Evolutionary conservation across 2,329 filamentous ascomycete genomes (phyloP).

Genomic region (Cyclaneusma minus): DNA sequence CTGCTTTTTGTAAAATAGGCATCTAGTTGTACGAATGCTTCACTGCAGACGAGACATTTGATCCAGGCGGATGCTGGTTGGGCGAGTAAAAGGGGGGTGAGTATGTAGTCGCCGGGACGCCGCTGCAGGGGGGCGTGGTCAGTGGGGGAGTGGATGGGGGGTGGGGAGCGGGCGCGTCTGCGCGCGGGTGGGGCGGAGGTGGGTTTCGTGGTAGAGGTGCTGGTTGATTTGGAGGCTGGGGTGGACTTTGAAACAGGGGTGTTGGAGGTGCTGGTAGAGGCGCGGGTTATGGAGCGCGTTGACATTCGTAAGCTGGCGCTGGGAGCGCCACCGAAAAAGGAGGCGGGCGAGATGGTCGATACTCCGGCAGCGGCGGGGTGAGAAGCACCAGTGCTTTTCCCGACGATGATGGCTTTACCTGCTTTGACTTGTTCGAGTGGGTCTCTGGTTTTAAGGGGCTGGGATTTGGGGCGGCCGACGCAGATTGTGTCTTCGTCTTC

Average conservation of each 20-base stretch:
- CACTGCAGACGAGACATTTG: conserved; percentile 69
- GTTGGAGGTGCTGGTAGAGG: no score
- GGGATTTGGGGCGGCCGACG: conserved; percentile 4
- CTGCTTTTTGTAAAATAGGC: conserved; percentile 74
- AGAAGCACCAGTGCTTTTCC: conserved; percentile 7
- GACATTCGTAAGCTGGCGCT: no score
- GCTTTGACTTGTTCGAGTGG: conserved; percentile 8
- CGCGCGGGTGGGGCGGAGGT: conserved; percentile 2
- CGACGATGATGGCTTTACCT: conserved; percentile 10
- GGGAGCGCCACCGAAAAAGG: no score
- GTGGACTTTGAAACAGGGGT: no score
- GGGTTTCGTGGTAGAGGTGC: not conserved
- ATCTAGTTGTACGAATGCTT: conserved; percentile 74
- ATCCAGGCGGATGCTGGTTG: conserved; percentile 73
- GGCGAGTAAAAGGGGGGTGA: conserved; percentile 60
- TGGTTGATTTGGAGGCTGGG: no score
- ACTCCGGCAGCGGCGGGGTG: conserved; percentile 9
- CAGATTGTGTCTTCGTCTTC: conserved; percentile 19
- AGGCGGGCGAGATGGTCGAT: no score
- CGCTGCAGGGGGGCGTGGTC: conserved; percentile 24
- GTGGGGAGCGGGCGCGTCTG: conserved; percentile 5
- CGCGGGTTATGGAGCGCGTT: no score
- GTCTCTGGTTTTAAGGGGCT: conserved; percentile 2
- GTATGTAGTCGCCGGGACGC: conserved; percentile 64
- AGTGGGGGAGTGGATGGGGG: conserved; percentile 7